Evolutionary conservation across 768 basidiomycete species (phyloP), one percentile per base, ranked within the genome.

Genomic region (Hygrophorus russula): DNA sequence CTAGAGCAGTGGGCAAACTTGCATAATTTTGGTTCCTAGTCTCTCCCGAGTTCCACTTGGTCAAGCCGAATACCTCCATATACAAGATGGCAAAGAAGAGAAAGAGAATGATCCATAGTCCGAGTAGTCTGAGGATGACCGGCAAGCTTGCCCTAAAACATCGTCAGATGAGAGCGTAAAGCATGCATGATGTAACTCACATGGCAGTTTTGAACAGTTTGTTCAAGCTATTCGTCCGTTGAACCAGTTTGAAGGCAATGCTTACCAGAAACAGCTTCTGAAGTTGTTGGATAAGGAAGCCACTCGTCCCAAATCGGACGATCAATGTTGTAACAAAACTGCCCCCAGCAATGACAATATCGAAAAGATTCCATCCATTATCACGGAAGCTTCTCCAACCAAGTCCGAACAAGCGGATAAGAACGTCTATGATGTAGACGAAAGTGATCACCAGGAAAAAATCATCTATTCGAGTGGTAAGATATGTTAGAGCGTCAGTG

Each of bases 161-260:
- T 42, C 33, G 17, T 56, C 7, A 47, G 38, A 46, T 18, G 20
- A 28, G 7, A 15, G 9, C 42, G 27, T 33, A 38, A 44, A 10
- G 17, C 24, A 64, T 75, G 27, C 57, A 10, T n/a, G 35, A 18
- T 42, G 4, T n/a, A 5, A 70, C 91, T 40, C 68, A 94, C 90
- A 87, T 76, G 4, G 88, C 86, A 13, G 91, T 96, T 66, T 97
- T 97, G 74, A 97, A 97, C 13, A 98, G 69, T 64, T 93, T 89
- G 55, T 97, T 97, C 49, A 98, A 67, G 49, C 78, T 79, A 54
- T 88, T 80, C 47, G 82, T 82, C 33, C 85, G 73, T 54, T 97
- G 89, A 0, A 96, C 87, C 9, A 98, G 75, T 60, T 98, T 98
- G 73, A 97, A 83, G 0, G 89, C 81, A 46, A 97, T 89, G 53